Percentiles rank a stretch among this genome's conserved stretches.
phyloP scores from a whole-genome alignment of 2,329 filamentous ascomycete genomes.

The Fusarium gaditjirri region DNA sequence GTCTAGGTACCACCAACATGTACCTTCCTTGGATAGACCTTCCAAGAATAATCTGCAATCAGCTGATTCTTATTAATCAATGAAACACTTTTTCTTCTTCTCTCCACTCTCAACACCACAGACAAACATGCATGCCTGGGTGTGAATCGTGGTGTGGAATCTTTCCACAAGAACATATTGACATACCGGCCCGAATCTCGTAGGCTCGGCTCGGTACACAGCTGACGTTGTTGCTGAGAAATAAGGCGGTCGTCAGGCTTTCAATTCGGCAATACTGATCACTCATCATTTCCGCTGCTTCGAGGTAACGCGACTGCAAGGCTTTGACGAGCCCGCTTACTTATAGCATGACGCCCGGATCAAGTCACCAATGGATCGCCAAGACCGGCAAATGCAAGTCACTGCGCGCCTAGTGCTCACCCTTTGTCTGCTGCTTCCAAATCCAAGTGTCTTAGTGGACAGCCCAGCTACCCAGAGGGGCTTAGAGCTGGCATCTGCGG shows the following conservation, averaged over 20 bases:
- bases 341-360: conserved; percentile 39
- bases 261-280: conserved; percentile 5
- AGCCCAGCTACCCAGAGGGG: conserved; percentile 8
- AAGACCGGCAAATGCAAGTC: conserved; percentile 34
- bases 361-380: conserved; percentile 39
- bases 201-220: conserved; percentile 1
- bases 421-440: conserved; percentile 24
- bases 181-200: conserved; percentile 26
- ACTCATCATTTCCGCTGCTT: conserved; percentile 6
- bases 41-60: background rate
- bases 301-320: conserved; percentile 19
- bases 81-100: background rate
- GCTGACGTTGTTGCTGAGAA: background rate
- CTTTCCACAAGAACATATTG: background rate
- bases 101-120: conserved; percentile 4
- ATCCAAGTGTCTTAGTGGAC: conserved; percentile 15
- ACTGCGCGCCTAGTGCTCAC: conserved; percentile 28
- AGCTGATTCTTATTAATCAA: background rate
- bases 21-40: background rate
- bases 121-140: background rate
- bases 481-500: conserved; percentile 15
- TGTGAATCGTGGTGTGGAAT: background rate
- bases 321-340: conserved; percentile 5
- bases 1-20: background rate
- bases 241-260: background rate